Base-by-base conservation (phyloP, 306 rosid genomes). In the Cicer chorassanicum region DNA sequence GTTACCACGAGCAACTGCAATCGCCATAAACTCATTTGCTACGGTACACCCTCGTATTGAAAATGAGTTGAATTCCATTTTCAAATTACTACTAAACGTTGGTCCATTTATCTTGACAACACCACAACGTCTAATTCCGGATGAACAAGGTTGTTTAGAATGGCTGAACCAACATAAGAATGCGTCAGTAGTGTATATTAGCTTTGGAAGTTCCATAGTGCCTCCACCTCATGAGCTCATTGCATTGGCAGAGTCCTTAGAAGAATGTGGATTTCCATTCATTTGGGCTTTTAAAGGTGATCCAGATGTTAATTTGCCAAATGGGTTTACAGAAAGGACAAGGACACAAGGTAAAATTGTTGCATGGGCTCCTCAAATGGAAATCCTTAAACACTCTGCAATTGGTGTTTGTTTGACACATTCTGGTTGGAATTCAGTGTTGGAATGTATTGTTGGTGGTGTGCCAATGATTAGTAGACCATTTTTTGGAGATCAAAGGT, bases 391-490 rank as follows among this genome's bases (percentile, higher is more conserved):
- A 10, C 90, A 91, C 75, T 1, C 68, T 1, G 66, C 95, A 0
- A 51, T 77, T 24, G 90, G 88, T 1, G 88, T 64, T 41, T 87
- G 88, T 65, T 63, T 89, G 12, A 89, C 88, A 1, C 97, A 89
- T 15, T 77, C 87, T 14, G 97, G 97, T 1, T 91, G 97, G 97
- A 91, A 89, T 41, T 89, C 91, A 0, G 12, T 85, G 13, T 18
- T 86, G 83, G 97, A 91, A 65, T 85, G 92, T 51, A 75, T 88
- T 1, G 72, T 78, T 1, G 89, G 91, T 1, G 91, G 92, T 5
- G 95, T 91, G 18, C 91, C 95, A 1, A 83, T 91, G 87, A 81
- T 89, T 59, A 61, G 89, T 39, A 75, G 95, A 80, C 92, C 92
- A 0, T 84, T 83, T 70, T 68, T 89, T 1, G 97, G 90, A 7